Conservation (phyloP, 2,329 filamentous ascomycete species). For the Dothideomycetidae sp. region DNA sequence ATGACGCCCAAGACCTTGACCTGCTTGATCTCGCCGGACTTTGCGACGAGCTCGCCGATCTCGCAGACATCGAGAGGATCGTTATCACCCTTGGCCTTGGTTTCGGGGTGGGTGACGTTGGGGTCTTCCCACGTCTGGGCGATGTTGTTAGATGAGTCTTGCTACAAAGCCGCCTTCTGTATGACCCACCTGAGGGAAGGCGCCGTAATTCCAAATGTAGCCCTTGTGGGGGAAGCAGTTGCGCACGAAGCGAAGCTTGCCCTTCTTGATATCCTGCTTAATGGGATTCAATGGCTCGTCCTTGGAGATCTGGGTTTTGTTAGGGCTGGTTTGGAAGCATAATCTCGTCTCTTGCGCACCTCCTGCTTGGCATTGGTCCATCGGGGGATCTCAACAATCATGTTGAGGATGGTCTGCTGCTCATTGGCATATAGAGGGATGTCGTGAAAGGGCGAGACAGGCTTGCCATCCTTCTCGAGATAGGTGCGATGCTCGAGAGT, state of each 20-base stretch:
- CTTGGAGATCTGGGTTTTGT: conserved; percentile 69
- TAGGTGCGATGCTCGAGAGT: conserved; percentile 95
- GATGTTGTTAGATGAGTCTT: conserved; percentile 9
- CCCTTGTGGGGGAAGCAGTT: conserved; percentile 99
- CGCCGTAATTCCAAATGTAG: conserved; percentile 99
- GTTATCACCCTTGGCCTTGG: conserved; percentile 99
- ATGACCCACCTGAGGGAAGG: conserved; percentile 80
- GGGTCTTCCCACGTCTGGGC: conserved; percentile 95
- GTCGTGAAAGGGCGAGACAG: conserved; percentile 94
- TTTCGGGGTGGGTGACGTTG: conserved; percentile 89
- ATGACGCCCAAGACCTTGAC: conserved; percentile 99
- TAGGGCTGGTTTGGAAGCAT: conserved; percentile 5
- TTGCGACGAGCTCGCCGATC: conserved; percentile 95
- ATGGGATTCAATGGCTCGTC: conserved; percentile 97
- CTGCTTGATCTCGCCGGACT: conserved; percentile 95
- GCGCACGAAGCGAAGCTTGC: conserved; percentile 96
- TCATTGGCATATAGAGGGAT: conserved; percentile 95
- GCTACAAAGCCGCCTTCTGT: not conserved
- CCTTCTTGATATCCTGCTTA: conserved; percentile 99
- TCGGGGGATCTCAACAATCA: conserved; percentile 97
- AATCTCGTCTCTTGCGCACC: conserved; percentile 36
- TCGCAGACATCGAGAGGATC: conserved; percentile 99
- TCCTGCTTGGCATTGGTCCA: conserved; percentile 99
- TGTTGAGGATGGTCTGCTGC: conserved; percentile 93
- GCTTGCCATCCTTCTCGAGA: conserved; percentile 92